A percentile compares a stretch with the other conserved stretches of the same genome.
phyloP scores from a whole-genome alignment of 441 rosid species.

The Adansonia rubrostipa region DNA sequence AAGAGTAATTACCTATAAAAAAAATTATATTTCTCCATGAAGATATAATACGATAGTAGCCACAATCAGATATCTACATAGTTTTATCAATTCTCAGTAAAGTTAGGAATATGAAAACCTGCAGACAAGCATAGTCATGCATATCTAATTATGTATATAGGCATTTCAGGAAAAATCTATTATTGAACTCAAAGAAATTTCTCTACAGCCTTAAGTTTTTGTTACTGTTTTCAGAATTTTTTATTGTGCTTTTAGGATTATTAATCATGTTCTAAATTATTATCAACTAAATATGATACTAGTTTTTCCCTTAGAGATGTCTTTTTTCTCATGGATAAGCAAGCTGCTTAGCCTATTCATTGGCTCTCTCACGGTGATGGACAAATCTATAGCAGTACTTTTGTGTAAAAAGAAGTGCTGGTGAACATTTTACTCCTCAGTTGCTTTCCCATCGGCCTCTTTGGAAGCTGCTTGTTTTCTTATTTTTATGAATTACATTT shows the following conservation, averaged over 20 bases:
- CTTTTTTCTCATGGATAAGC: not conserved
- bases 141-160: not conserved
- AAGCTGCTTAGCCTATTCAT: not conserved
- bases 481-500: constrained; percentile 1
- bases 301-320: constrained; percentile 2
- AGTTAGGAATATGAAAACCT: not conserved
- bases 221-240: not conserved
- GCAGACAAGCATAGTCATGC: not conserved
- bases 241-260: constrained; percentile 9
- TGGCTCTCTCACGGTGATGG: not conserved
- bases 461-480: not conserved
- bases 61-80: no score
- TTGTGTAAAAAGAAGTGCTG: not conserved
- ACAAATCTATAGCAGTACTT: not conserved
- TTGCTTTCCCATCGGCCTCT: not conserved
- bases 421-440: not conserved
- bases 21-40: no score
- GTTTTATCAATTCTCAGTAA: constrained; percentile 10
- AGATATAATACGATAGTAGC: no score
- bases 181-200: not conserved
- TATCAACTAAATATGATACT: not conserved
- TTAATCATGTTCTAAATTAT: not conserved
- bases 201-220: not conserved
- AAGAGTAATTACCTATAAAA: no score
- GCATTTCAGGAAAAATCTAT: constrained; percentile 9